Evolutionary conservation across 2,329 filamentous ascomycete species (phyloP), one percentile per base, ranked within the genome.

Genomic region (Nemania sp.): DNA sequence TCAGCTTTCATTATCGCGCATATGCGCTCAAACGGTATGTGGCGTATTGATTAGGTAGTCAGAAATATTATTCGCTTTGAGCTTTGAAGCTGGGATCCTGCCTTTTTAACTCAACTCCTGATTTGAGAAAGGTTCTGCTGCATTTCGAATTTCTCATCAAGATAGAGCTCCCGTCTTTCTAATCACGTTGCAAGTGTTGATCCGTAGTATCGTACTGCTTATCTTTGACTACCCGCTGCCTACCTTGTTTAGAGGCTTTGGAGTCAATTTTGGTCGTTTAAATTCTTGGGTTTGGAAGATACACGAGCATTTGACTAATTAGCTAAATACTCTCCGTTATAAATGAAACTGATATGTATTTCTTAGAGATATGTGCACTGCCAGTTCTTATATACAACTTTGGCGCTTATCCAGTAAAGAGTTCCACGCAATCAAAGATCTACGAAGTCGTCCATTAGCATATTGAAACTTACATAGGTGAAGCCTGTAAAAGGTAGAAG

Each of bases 341-440:
- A 7, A 18, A 47, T 15, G 1, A 47, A 32, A 18, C 11, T 41
- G 7, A 15, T 35, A 26, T 41, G 24, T 41, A 32, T 55, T 26
- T 43, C 20, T 0, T 41, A 22, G 18, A 1, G 6, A 22, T 41
- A 11, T 52, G 18, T 10, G 13, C 3, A 1, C 35, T 53, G 1
- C 8, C 15, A 51, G 13, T 13, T 6, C 18, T 35, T 13, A 26
- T 47, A 2, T 52, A 26, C 22, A n/a, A 5, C 0, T 18, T 26
- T 3, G 5, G 10, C 18, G 3, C 15, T 45, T 43, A 62, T 5
- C 49, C 35, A 22, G 66, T 71, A 52, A 79, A 80, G 1, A 80
- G 75, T 66, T 80, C 78, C 22, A 80, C 75, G 13, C 76, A 76
- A 67, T 79, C 77, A 41, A 79, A 77, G 47, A 78, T 78, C 76